phyloP scores from a whole-genome alignment of 1,139 yeast species.

The Hansenula anomala region DNA sequence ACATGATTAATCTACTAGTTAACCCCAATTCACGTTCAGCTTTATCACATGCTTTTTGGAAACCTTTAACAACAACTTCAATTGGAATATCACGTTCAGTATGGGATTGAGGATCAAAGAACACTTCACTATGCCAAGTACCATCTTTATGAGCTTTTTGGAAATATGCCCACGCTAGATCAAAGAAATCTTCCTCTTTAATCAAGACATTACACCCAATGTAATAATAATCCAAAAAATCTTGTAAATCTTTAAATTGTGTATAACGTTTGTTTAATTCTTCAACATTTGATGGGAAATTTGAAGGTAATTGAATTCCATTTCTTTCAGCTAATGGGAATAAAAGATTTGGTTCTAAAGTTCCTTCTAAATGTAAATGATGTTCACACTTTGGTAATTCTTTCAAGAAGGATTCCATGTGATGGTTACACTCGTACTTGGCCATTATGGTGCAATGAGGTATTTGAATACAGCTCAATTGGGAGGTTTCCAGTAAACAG shows the following conservation, averaged over 20 bases:
- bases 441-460: slow-evolving; percentile 3
- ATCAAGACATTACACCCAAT: slow-evolving; percentile 72
- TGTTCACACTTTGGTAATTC: slow-evolving; percentile 83
- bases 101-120: slow-evolving; percentile 84
- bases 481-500: background rate
- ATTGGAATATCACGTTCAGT: slow-evolving; percentile 58
- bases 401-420: slow-evolving; percentile 38
- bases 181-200: slow-evolving; percentile 63
- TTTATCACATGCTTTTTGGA: slow-evolving; percentile 55
- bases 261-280: slow-evolving; percentile 55
- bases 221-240: slow-evolving; percentile 71
- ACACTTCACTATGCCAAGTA: slow-evolving; percentile 61
- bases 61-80: slow-evolving; percentile 58
- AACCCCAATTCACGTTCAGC: slow-evolving; percentile 57
- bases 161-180: slow-evolving; percentile 73
- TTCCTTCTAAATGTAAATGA: slow-evolving; percentile 78
- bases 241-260: slow-evolving; percentile 62
- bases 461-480: background rate
- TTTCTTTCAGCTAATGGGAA: slow-evolving; percentile 65
- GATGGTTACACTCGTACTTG: slow-evolving; percentile 13
- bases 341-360: slow-evolving; percentile 65
- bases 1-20: slow-evolving; percentile 70
- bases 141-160: slow-evolving; percentile 57
- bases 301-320: slow-evolving; percentile 47
- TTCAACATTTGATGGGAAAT: slow-evolving; percentile 51